These are phyloP conservation scores for Bacidia gigantensis DNA, from an alignment of 495 filamentous ascomycete species.

Conservation along the genomic window DNA sequence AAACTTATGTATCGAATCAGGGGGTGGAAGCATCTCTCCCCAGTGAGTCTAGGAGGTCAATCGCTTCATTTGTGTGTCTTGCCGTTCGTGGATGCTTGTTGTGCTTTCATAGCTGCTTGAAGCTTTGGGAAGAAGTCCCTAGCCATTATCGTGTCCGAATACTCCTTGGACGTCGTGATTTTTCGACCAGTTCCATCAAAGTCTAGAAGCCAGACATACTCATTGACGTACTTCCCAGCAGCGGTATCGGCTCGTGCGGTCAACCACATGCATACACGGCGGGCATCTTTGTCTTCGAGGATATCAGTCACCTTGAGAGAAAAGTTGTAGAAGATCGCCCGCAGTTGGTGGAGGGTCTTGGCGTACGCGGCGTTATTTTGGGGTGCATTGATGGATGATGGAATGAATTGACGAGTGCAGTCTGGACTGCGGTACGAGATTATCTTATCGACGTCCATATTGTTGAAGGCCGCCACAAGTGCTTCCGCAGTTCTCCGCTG, in stretches of 20 bases:
- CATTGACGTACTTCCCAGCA: constrained; percentile 18
- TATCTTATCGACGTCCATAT: constrained; percentile 18
- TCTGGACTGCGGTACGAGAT: constrained; percentile 14
- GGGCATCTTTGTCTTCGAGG: constrained; percentile 14
- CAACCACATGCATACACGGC: constrained; percentile 15
- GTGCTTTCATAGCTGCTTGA: constrained; percentile 15
- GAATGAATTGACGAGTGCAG: constrained; percentile 16
- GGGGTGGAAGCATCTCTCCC: too few species aligned
- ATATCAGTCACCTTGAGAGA: constrained; percentile 15
- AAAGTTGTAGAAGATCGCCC: constrained; percentile 17
- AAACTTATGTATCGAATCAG: too few species aligned
- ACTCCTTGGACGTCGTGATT: constrained; percentile 25
- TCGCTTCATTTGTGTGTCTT: too few species aligned
- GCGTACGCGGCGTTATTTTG: constrained; percentile 15
- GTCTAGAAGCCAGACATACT: constrained; percentile 31
- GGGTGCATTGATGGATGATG: constrained; percentile 7
- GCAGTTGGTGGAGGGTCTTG: constrained; percentile 9
- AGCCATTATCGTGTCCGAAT: constrained; percentile 24
- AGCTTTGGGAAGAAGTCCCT: constrained; percentile 25
- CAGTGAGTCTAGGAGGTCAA: too few species aligned
- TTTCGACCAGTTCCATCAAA: constrained; percentile 25
- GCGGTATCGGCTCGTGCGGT: constrained; percentile 17
- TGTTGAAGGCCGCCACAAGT: constrained; percentile 18
- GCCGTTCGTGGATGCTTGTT: neutral
- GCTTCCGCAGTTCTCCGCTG: constrained; percentile 14